Evolutionary conservation across 78 protist genomes (phyloP).

Genomic region (Speleostelium caveatum): DNA sequence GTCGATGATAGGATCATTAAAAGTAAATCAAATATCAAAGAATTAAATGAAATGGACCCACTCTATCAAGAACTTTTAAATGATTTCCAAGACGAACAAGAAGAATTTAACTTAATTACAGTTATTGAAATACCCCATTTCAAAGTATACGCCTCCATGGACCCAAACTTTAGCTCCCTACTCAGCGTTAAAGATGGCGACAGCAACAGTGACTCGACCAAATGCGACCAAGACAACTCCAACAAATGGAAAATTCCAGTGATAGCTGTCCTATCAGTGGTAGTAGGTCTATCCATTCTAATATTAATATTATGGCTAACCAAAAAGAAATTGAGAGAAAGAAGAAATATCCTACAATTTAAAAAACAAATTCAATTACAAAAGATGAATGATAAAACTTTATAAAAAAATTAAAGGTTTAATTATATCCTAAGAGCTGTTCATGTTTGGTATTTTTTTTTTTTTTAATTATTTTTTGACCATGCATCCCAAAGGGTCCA

Average conservation of each 20-base stretch:
- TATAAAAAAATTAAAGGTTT: too few species aligned
- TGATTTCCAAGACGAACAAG: not conserved
- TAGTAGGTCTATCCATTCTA: not conserved
- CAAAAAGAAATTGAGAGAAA: not conserved
- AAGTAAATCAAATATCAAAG: not conserved
- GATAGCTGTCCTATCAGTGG: not conserved
- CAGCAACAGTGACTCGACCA: not conserved
- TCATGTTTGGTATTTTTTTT: too few species aligned
- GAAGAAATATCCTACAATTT: not conserved
- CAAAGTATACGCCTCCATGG: not conserved
- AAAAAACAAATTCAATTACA: too few species aligned
- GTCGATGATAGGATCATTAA: slow-evolving; percentile 21
- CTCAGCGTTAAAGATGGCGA: not conserved
- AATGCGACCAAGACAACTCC: not conserved
- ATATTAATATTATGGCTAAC: too few species aligned
- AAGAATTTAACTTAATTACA: not conserved
- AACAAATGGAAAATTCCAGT: not conserved
- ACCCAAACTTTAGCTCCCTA: not conserved
- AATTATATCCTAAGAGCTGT: too few species aligned
- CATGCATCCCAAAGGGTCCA: too few species aligned
- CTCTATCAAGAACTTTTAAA: not conserved
- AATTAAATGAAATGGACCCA: slow-evolving; percentile 1
- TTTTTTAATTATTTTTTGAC: too few species aligned
- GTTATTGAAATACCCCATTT: not conserved
- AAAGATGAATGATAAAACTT: too few species aligned